Conservation (phyloP, 78 protist species). For the Dictyostelium capitatum region DNA sequence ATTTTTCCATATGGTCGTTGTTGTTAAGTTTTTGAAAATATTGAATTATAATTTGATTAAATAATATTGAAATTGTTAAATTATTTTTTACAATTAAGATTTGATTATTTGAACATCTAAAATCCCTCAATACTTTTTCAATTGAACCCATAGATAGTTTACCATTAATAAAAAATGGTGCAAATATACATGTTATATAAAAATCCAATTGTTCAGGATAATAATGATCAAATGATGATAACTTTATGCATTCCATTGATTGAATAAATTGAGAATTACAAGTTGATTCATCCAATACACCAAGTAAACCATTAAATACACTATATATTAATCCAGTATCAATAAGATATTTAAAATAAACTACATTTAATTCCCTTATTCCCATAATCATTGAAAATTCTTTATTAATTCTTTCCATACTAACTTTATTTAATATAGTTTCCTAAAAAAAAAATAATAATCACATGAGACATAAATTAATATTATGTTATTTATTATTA, state of each 20-base stretch:
- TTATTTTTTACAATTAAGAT: not conserved
- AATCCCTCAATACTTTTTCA: not conserved
- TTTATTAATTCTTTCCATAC: constrained; percentile 37
- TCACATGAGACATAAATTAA: no score
- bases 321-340: constrained; percentile 47
- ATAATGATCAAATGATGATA: no score
- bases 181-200: not conserved
- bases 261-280: not conserved
- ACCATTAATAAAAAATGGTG: not conserved
- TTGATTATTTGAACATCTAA: not conserved
- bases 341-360: not conserved
- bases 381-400: constrained; percentile 32
- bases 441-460: not conserved
- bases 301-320: not conserved
- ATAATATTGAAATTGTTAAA: not conserved
- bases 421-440: constrained; percentile 27
- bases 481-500: not conserved
- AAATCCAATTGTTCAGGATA: not conserved
- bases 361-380: not conserved
- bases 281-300: not conserved
- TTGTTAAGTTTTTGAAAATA: not conserved
- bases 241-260: not conserved
- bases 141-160: not conserved
- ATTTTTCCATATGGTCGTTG: not conserved
- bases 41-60: not conserved